Conservation (phyloP, 441 rosid genomes). For the Dalechampia spathulata region DNA sequence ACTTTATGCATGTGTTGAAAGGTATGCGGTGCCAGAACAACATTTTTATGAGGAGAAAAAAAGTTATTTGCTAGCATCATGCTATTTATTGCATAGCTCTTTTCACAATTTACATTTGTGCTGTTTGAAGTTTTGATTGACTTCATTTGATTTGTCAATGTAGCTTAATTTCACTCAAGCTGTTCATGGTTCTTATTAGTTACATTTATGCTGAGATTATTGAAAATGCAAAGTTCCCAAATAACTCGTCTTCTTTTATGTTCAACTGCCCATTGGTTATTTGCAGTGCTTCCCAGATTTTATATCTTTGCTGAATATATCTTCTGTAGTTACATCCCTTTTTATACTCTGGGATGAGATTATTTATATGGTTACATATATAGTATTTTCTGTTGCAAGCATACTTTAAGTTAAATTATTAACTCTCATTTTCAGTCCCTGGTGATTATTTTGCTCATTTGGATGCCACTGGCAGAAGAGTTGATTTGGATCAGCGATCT, state of each 20-base stretch:
- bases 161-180: no score
- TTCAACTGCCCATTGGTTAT: no score
- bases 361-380: neutral
- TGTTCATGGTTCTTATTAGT: neutral
- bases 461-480: slow-evolving; percentile 88
- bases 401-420: no score
- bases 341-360: neutral
- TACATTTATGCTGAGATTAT: no score
- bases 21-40: neutral
- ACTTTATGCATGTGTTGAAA: neutral
- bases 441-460: slow-evolving; percentile 92
- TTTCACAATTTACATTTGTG: neutral
- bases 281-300: no score
- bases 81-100: neutral
- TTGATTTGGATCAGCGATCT: slow-evolving; percentile 94
- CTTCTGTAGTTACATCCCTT: no score
- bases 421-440: slow-evolving; percentile 48
- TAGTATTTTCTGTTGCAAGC: no score
- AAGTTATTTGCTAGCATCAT: neutral
- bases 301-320: no score
- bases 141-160: neutral
- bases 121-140: neutral
- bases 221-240: no score
- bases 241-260: no score
- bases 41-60: neutral